Evolutionary conservation across 208 protist species (phyloP), one percentile per base, ranked within the genome.

Genomic region (Crithidia brevicula): DNA sequence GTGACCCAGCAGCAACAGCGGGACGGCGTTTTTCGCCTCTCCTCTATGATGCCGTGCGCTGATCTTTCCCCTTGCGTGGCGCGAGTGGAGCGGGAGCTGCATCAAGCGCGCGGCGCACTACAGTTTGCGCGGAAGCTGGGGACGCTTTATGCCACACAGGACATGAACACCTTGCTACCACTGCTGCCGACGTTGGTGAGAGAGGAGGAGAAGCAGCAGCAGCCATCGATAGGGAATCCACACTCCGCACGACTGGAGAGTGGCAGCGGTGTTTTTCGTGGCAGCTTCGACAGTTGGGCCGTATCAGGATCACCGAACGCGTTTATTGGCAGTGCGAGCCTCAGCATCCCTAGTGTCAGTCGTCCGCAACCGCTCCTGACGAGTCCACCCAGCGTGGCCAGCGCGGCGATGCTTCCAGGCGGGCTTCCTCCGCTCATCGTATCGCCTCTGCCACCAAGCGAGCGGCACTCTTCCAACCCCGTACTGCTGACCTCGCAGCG

Each of bases 101-200:
- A 73, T 22, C 54, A 66, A 7, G 69, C 69, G 13, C 51, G 63
- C 20, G 51, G 22, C 22, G 82, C 82, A 8, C 77, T 91, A 30
- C 80, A 84, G 74, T 81, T 94, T 62, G 88, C 82, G 34, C 69
- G 82, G 31, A 89, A 86, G 59, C 58, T 94, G 18, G 85, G 88
- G 47, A 83, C 77, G 9, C 57, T 91, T 16, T 94, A 90, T 65
- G 81, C 76, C 15, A 80, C 83, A 23, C 83, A 91, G 73, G 88
- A 94, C 75, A 85, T 94, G 63, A 81, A 89, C 71, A 85, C 83
- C 20, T 61, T 88, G 40, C 69, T 88, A 34, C 72, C 74, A 20
- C 42, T 88, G 47, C 70, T 76, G 40, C 70, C 70, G 28, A 33
- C 47, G 16, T 33, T 66, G 20, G 20, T 38, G 34, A 31, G 36